Conservation (phyloP, 441 rosid species). For the Corymbia citriodora region DNA sequence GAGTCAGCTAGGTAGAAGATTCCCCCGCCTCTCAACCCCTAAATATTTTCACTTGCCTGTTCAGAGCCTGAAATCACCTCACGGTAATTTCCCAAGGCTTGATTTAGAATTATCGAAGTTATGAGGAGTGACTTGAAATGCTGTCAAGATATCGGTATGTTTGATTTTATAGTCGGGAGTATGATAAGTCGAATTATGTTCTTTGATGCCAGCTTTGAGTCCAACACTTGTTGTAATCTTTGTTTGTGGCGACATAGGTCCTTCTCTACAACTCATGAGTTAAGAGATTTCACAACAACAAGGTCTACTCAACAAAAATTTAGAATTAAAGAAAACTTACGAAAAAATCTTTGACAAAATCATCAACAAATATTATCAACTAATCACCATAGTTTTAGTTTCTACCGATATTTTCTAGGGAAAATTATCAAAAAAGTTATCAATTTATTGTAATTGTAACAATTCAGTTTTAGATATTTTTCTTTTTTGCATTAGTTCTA, state of each 20-base stretch:
- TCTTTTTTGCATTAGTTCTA: too few species aligned
- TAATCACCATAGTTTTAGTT: not conserved
- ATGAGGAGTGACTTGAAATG: accelerated
- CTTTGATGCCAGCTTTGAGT: not conserved
- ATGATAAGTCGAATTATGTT: accelerated
- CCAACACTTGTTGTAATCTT: not conserved
- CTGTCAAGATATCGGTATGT: accelerated
- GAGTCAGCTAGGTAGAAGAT: not conserved
- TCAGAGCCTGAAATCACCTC: not conserved
- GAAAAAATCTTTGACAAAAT: not conserved
- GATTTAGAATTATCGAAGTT: not conserved
- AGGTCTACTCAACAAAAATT: not conserved
- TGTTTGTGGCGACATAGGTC: not conserved
- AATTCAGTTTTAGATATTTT: too few species aligned
- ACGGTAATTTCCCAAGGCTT: not conserved
- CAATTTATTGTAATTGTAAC: too few species aligned
- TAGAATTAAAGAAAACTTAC: not conserved
- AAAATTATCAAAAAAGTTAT: too few species aligned
- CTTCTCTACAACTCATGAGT: not conserved
- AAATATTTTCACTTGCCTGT: accelerated
- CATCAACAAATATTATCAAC: not conserved
- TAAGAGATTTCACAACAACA: not conserved
- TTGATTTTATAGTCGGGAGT: accelerated
- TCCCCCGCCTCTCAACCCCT: accelerated
- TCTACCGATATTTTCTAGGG: not conserved